phyloP scores from a whole-genome alignment of 768 basidiomycete genomes.

The Russula abietina region DNA sequence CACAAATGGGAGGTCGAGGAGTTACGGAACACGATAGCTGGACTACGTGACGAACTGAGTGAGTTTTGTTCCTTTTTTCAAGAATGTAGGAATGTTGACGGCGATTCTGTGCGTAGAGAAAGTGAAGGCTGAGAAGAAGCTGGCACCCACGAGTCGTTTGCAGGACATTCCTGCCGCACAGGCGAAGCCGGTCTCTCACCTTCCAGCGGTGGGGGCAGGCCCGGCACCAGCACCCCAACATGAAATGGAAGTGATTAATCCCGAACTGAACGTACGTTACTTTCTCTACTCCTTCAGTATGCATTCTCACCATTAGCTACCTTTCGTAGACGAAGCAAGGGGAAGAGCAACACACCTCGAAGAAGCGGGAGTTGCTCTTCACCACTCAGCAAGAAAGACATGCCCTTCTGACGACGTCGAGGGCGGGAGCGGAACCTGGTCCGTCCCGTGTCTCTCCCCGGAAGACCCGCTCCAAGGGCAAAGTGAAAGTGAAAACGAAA shows the following conservation, averaged over 20 bases:
- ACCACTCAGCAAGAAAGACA: background rate
- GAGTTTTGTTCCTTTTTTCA: conserved; percentile 20
- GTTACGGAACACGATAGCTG: conserved; percentile 45
- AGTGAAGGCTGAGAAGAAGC: conserved; percentile 44
- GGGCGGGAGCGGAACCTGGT: conserved; percentile 7
- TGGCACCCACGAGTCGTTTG: conserved; percentile 29
- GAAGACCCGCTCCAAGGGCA: conserved; percentile 20
- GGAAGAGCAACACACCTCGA: background rate
- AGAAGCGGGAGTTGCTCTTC: background rate
- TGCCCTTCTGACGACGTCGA: background rate
- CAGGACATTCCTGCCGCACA: background rate
- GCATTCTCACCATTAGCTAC: background rate
- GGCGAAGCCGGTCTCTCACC: conserved; percentile 1
- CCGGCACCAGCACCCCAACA: background rate
- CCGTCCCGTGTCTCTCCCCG: conserved; percentile 13
- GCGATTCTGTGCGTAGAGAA: conserved; percentile 13
- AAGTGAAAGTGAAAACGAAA: background rate
- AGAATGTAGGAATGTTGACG: background rate
- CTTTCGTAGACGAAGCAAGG: background rate
- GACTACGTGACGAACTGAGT: conserved; percentile 57
- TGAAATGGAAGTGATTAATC: background rate
- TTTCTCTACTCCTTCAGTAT: background rate
- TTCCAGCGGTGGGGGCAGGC: conserved; percentile 31
- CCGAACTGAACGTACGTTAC: background rate
- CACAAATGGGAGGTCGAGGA: conserved; percentile 43